These are phyloP conservation scores for Acanthamoeba lenticulata DNA, from an alignment of 208 protist genomes.

Conservation along the genomic window DNA sequence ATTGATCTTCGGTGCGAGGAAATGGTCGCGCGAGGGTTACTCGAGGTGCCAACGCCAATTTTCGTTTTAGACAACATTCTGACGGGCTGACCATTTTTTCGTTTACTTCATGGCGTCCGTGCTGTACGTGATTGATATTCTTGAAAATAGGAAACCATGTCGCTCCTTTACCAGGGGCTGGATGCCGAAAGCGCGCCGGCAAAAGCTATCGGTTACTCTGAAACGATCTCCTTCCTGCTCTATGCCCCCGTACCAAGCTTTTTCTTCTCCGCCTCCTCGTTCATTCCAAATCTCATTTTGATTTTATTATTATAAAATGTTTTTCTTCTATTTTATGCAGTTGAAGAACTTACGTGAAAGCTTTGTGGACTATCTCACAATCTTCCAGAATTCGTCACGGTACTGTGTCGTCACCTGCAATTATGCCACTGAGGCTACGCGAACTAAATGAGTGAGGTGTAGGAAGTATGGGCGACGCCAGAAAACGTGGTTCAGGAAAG, in stretches of 20 bases:
- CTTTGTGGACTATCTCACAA: neutral
- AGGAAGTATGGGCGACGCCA: neutral
- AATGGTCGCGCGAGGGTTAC: neutral
- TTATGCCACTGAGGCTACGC: neutral
- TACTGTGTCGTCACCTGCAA: neutral
- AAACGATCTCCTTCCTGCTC: neutral
- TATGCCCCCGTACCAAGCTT: neutral
- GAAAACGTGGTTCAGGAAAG: neutral
- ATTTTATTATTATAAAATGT: neutral
- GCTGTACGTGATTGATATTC: no score
- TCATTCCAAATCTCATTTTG: neutral
- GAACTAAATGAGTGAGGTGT: neutral
- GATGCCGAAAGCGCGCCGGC: neutral
- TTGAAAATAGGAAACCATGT: neutral
- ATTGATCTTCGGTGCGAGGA: slow-evolving; percentile 24
- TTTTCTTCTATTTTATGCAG: neutral
- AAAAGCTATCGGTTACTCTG: slow-evolving; percentile 4
- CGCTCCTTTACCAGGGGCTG: neutral
- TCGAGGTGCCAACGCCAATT: neutral
- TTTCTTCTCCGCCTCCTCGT: neutral
- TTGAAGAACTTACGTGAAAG: neutral
- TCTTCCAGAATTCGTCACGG: neutral
- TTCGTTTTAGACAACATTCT: neutral
- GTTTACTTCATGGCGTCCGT: no score
- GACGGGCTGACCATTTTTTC: neutral